These are phyloP conservation scores for Mycosphaerella arachidis DNA, from an alignment of 2,329 filamentous ascomycete species.

Conservation along the genomic window DNA sequence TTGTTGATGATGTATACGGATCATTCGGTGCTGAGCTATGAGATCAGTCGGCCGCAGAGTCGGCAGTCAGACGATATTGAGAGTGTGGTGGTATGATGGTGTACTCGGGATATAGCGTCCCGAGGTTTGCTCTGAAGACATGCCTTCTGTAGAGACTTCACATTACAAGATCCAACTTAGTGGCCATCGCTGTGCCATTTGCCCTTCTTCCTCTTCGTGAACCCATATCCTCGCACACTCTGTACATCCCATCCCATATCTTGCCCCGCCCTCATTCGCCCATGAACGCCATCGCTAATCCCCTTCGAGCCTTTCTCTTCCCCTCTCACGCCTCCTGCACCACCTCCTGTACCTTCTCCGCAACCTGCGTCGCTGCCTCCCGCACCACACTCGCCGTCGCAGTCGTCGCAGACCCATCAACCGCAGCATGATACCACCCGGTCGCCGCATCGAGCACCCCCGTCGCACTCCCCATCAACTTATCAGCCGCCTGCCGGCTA, in stretches of 20 bases:
- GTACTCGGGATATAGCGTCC: background rate
- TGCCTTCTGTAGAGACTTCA: background rate
- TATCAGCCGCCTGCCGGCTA: conserved; percentile 17
- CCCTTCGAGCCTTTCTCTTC: background rate
- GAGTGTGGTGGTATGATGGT: conserved; percentile 16
- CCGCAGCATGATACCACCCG: conserved; percentile 22
- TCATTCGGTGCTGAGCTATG: conserved; percentile 66
- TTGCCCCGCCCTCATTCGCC: background rate
- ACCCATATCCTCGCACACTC: background rate
- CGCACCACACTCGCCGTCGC: conserved; percentile 11
- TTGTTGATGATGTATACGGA: conserved; percentile 69
- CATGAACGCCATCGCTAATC: background rate
- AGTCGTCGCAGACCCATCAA: conserved; percentile 14
- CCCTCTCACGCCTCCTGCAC: conserved; percentile 1
- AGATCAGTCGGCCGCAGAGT: conserved; percentile 44
- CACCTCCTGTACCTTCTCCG: conserved; percentile 6
- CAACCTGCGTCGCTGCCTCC: conserved; percentile 19
- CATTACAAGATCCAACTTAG: background rate
- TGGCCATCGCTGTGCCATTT: background rate
- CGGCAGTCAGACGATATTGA: conserved; percentile 17
- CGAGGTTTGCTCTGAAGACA: background rate
- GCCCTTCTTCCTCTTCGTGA: background rate
- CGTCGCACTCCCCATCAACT: conserved; percentile 18
- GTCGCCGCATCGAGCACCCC: conserved; percentile 20
- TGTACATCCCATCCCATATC: background rate